Evolutionary conservation across 208 protist species (phyloP).

Genomic region (Novymonas esmeraldas): DNA sequence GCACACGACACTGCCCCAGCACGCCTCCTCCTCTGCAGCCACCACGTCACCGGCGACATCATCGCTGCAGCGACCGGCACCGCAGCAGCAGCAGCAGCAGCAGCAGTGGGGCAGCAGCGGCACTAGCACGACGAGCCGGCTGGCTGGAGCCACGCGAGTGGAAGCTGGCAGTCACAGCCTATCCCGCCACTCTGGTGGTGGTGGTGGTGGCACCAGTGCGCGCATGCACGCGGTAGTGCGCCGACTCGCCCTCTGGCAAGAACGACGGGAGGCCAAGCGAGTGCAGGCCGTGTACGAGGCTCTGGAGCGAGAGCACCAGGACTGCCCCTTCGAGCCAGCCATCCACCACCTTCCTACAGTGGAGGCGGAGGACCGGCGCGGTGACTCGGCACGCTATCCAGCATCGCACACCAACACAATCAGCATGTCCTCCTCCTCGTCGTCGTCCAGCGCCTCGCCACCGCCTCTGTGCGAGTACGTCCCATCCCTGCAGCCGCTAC

Average conservation of each 20-base stretch:
- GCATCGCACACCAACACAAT: conserved; percentile 2
- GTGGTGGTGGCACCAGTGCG: too few species aligned
- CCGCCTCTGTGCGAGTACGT: conserved; percentile 7
- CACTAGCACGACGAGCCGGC: not conserved
- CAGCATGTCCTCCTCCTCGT: not conserved
- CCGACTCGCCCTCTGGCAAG: conserved; percentile 62
- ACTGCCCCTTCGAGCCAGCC: conserved; percentile 57
- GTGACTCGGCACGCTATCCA: not conserved
- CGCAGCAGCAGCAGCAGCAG: not conserved
- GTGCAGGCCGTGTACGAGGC: conserved; percentile 65
- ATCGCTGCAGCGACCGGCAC: not conserved
- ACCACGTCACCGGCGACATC: not conserved
- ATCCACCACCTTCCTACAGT: conserved; percentile 18
- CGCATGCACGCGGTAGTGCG: conserved; percentile 34
- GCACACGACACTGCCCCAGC: not conserved
- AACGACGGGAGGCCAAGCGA: conserved; percentile 59
- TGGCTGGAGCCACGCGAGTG: conserved; percentile 2
- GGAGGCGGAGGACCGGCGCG: conserved; percentile 1
- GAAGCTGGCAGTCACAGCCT: not conserved
- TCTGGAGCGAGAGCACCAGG: conserved; percentile 48
- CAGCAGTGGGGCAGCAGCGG: not conserved
- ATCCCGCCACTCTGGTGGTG: not conserved
- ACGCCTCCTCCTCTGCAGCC: not conserved
- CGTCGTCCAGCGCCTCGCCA: not conserved
- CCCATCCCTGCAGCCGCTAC: conserved; percentile 20